Conservation (phyloP, 1,284 basidiomycete genomes). For the Bondarzewia mesenterica region DNA sequence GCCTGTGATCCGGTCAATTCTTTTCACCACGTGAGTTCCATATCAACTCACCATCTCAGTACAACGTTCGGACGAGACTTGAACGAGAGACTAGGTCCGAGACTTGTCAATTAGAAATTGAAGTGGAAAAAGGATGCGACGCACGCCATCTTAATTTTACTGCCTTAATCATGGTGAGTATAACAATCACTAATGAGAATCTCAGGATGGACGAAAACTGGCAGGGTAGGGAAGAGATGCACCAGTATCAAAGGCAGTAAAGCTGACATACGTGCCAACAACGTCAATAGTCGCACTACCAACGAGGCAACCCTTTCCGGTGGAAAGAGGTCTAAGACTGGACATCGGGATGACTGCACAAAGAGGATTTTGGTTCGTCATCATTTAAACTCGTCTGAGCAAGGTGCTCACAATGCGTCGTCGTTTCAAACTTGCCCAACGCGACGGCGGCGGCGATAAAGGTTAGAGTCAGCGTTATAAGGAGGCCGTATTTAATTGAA, state of each 20-base stretch:
- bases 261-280: background rate
- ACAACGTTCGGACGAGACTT: background rate
- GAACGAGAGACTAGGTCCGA: background rate
- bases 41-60: background rate
- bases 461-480: background rate
- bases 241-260: background rate
- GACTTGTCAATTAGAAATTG: background rate
- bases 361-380: background rate
- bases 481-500: background rate
- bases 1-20: background rate
- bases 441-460: background rate
- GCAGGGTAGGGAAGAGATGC: background rate
- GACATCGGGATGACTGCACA: background rate
- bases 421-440: background rate
- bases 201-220: background rate
- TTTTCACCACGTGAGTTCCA: background rate
- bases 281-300: background rate
- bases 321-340: background rate
- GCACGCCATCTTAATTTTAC: background rate
- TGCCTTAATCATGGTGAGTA: background rate
- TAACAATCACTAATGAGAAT: background rate
- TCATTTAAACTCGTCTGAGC: background rate
- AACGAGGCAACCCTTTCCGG: background rate
- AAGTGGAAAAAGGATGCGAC: background rate
- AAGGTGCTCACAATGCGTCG: background rate